These are phyloP conservation scores for Agrocybe chaxingu DNA, from an alignment of 768 basidiomycete genomes.

Conservation along the genomic window DNA sequence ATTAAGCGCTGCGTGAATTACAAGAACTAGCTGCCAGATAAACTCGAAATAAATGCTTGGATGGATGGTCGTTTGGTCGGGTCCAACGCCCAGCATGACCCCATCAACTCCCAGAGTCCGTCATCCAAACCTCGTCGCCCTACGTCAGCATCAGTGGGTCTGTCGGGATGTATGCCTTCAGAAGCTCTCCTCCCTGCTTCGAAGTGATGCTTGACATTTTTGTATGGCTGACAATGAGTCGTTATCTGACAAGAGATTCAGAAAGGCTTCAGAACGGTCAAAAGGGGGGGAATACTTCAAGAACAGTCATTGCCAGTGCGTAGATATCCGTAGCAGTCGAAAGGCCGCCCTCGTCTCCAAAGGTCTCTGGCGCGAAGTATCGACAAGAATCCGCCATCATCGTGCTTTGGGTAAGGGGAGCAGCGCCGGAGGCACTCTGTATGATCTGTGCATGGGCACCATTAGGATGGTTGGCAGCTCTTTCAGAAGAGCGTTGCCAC, in stretches of 20 bases:
- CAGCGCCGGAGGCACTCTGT: slow-evolving; percentile 51
- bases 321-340: slow-evolving; percentile 51
- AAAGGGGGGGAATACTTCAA: slow-evolving; percentile 33
- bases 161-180: slow-evolving; percentile 37
- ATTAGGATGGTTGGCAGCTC: neutral
- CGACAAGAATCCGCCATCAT: slow-evolving; percentile 43
- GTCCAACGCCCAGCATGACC: slow-evolving; percentile 38
- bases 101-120: slow-evolving; percentile 40
- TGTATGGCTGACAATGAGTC: slow-evolving; percentile 52
- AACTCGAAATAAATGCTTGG: slow-evolving; percentile 23
- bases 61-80: slow-evolving; percentile 38
- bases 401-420: slow-evolving; percentile 50
- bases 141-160: slow-evolving; percentile 32
- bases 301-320: slow-evolving; percentile 53
- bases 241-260: slow-evolving; percentile 33
- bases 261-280: neutral
- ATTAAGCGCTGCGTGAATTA: no score
- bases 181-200: slow-evolving; percentile 46
- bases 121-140: slow-evolving; percentile 42
- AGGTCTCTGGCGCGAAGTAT: slow-evolving; percentile 59
- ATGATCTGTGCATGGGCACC: slow-evolving; percentile 35
- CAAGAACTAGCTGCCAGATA: neutral
- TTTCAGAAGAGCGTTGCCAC: neutral
- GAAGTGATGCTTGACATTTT: slow-evolving; percentile 46
- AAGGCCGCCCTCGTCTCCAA: slow-evolving; percentile 44